Evolutionary conservation across 2,329 filamentous ascomycete genomes (phyloP), one percentile per base, ranked within the genome.

Genomic region (Penicillium sp.): DNA sequence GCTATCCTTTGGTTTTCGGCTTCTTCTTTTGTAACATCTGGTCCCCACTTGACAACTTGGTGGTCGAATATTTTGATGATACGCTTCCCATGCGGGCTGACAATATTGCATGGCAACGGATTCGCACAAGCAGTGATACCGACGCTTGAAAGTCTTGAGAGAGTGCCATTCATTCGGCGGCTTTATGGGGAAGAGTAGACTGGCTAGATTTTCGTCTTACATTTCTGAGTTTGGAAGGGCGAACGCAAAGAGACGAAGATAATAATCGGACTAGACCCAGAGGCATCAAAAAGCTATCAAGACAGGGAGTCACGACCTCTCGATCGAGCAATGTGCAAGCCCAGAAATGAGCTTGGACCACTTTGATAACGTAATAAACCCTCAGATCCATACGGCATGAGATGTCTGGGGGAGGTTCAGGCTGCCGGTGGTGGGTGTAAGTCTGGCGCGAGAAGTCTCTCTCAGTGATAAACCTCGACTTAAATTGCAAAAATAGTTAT

Each of bases 11-110:
- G 65, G 19, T 54, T 66, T 35, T 62, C 59, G 10, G 28, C 30
- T 55, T 67, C 65, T 44, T 61, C 65, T 53, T 38, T 60, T 3
- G 56, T 62, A 12, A 67, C 37, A 55, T 60, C 63, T 51, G 50
- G 56, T 33, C 65, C 62, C 13, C 55, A 62, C 28, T 67, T 68
- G 3, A 65, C 62, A 6, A 65, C 63, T 58, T 62, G 30, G n/a
- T 58, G 44, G 35, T 65, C 60, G 1, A 60, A 67, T 7, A 68
- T 63, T 59, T 33, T 60, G 53, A 68, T 62, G 17, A 68, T 35
- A 13, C 62, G 45, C 19, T 65, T 64, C 2, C 61, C 53, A 15
- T 63, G 40, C 26, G 59, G 47, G 30, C 63, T 63, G 17, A 63
- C 2, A 57, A 65, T 28, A 42, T 44, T 55, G 12, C 15, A 6